Evolutionary conservation across 2,329 filamentous ascomycete species (phyloP), one percentile per base, ranked within the genome.

Genomic region (Cladorrhinum sp.): DNA sequence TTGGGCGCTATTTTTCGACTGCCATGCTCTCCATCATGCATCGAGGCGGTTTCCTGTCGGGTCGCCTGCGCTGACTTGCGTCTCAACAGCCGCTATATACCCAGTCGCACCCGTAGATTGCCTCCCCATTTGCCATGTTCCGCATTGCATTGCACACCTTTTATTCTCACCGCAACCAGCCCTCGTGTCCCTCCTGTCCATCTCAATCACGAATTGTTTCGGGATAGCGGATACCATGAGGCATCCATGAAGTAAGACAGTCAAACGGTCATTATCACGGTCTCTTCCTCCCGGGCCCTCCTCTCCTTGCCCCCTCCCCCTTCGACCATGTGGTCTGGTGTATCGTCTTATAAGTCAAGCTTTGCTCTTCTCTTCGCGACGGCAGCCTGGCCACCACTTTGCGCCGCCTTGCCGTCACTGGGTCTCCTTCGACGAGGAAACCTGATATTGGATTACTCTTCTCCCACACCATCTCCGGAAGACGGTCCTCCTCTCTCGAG

Each of bases 401-500:
- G 69, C 64, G 68, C 65, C 60, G 70, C 74, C 50, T 48, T 65
- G 50, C 66, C 67, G 41, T 65, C 64, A 62, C 57, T 62, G n/a
- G 68, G 50, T 55, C 49, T 52, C 20, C 29, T 55, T 12, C 49
- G 58, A 69, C 65, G 72, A 66, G 68, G 58, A 70, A 73, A 58
- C 69, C 75, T 84, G 57, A 69, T 75, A 64, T 81, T 85, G 70
- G 79, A 84, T 69, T 79, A 79, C 65, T 77, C 23, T 20, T 56
- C 76, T 64, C 84, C 84, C 52, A 81, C 85, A 32, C 85, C 85
- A 48, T 74, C 84, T 55, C 80, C 85, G 59, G 81, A 85, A 73
- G 77, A 86, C 74, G 85, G 84, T 7, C 83, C 87, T 60, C 78
- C 83, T 8, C 72, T 86, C 50, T 86, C 86, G 45, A 79, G 79